Evolutionary conservation across 2,329 filamentous ascomycete genomes (phyloP).

Genomic region (Parastagonospora nodorum): DNA sequence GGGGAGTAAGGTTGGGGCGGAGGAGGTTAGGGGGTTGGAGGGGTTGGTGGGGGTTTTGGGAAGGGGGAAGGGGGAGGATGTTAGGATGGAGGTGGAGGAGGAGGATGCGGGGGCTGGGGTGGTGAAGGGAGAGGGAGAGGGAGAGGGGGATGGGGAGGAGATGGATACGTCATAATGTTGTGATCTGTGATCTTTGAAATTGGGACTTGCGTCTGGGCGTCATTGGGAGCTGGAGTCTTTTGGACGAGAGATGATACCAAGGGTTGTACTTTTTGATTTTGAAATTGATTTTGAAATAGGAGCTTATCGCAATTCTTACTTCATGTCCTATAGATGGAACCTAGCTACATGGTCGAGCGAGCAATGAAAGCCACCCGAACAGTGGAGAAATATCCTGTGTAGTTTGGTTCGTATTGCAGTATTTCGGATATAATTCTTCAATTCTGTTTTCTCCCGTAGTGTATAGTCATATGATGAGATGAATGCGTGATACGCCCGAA

Average conservation of each 20-base stretch:
- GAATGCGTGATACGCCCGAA: too few species aligned
- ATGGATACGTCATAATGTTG: slow-evolving; percentile 28
- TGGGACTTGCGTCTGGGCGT: too few species aligned
- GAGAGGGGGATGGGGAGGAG: slow-evolving; percentile 15
- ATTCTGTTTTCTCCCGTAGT: too few species aligned
- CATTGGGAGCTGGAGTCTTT: not conserved
- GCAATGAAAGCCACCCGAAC: too few species aligned
- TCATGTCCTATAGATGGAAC: too few species aligned
- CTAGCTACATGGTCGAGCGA: too few species aligned
- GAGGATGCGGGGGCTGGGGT: not conserved
- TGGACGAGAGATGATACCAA: slow-evolving; percentile 9
- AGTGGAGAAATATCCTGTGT: too few species aligned
- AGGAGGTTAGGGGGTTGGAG: slow-evolving; percentile 41
- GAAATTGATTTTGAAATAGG: too few species aligned
- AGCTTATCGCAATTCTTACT: not conserved
- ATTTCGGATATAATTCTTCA: too few species aligned
- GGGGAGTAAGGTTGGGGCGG: slow-evolving; percentile 24
- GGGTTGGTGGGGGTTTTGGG: slow-evolving; percentile 25
- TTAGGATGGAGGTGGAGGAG: not conserved
- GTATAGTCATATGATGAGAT: too few species aligned
- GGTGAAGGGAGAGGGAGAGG: slow-evolving; percentile 5
- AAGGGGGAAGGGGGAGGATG: slow-evolving; percentile 3
- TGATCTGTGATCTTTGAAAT: too few species aligned
- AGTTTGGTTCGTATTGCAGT: too few species aligned
- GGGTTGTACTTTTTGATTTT: not conserved